Evolutionary conservation across 441 rosid species (phyloP).

Genomic region (Arabidopsis hybrid): DNA sequence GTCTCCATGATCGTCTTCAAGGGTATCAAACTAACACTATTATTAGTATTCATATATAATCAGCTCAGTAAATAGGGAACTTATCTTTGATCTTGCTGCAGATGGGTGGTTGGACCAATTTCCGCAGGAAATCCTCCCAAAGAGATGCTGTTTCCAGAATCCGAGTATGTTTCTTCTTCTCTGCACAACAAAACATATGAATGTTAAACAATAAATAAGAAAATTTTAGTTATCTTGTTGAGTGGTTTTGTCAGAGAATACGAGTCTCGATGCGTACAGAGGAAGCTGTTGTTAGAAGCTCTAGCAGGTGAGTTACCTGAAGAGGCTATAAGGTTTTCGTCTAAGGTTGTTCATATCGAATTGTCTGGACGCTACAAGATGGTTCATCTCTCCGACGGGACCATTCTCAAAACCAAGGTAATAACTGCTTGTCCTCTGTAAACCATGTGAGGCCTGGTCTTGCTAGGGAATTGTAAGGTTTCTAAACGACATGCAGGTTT

Average conservation of each 20-base stretch:
- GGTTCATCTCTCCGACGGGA: conserved; percentile 72
- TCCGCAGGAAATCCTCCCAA: conserved; percentile 23
- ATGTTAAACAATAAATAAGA: neutral
- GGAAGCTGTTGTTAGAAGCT: conserved; percentile 66
- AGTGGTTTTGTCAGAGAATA: conserved; percentile 38
- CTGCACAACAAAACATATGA: conserved; percentile 5
- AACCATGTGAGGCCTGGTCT: neutral
- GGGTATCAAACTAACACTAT: conserved; percentile 48
- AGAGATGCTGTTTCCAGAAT: conserved; percentile 42
- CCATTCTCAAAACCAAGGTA: conserved; percentile 72
- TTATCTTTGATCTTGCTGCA: conserved; percentile 37
- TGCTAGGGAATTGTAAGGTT: conserved; percentile 27
- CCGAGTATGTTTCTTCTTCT: conserved; percentile 37
- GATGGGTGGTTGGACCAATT: conserved; percentile 46
- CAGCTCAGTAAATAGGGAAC: neutral
- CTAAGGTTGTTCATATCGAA: conserved; percentile 68
- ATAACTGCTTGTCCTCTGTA: neutral
- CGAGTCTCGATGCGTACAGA: conserved; percentile 59
- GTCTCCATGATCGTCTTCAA: conserved; percentile 46
- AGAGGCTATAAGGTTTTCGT: conserved; percentile 67
- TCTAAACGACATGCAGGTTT: conserved; percentile 45
- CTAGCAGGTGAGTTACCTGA: conserved; percentile 63
- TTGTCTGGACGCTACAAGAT: conserved; percentile 55
- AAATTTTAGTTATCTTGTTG: neutral
- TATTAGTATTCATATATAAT: neutral